Base-by-base conservation (phyloP, 805 yeast species). In the Blastobotrys attinorum region DNA sequence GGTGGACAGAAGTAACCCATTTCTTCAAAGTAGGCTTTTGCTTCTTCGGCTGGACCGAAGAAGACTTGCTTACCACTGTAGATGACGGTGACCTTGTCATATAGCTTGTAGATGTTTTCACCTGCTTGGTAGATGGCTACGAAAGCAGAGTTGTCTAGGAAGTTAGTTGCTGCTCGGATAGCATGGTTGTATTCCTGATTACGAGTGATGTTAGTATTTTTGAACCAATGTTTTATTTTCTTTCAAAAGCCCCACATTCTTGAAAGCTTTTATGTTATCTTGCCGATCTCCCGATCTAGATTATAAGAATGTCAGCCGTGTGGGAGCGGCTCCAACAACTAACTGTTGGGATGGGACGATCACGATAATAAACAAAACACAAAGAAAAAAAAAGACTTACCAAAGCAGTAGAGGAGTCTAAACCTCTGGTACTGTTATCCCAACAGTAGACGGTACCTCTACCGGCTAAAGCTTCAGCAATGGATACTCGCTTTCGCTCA, bases 381-480 rank as follows among this genome's bases (percentile, higher is more conserved):
- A n/a, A n/a, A n/a, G n/a, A n/a, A n/a, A n/a, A n/a, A n/a, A n/a
- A n/a, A n/a, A n/a, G n/a, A n/a, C n/a, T n/a, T n/a, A n/a, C n/a
- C 50, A 81, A 68, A 2, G 95, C 94, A 34, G 92, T 83, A 8
- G 92, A 83, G 3, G 92, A 73, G 64, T 84, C 95, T 47, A 85
- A 70, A 54, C 95, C 95, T 67, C 92, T 76, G 4, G 95, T 85
- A 4, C 90, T 82, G 57, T 85, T 85, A 67, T 84, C 89, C 77
- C 84, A 81, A 62, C 83, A 77, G 50, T 74, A 79, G 40, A 81
- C 67, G 39, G 75, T 66, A 23, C 86, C 81, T 22, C 80, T 76
- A 40, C 79, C 70, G 38, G 82, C 73, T 37, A 81, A 65, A 1
- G 83, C 83, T 63, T 84, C 95, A 8, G 88, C 86, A 54, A 84